phyloP scores from a whole-genome alignment of 2,329 filamentous ascomycete genomes.

The Ceratocystiopsis minuta region DNA sequence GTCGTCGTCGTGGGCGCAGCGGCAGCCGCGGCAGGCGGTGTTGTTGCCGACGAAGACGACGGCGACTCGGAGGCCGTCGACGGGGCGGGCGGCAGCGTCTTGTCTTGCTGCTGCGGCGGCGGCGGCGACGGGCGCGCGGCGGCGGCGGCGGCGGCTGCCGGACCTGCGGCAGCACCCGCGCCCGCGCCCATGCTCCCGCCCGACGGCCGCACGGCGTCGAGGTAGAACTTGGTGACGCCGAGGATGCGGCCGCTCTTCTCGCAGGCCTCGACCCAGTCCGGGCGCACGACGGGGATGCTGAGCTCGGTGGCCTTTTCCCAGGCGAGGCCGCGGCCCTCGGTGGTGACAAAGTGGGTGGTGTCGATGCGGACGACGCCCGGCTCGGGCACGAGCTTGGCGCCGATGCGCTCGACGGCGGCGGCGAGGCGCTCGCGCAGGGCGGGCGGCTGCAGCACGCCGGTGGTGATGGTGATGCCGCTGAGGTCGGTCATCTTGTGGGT shows the following conservation, averaged over 20 bases:
- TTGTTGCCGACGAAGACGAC: not conserved
- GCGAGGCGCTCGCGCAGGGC: constrained; percentile 54
- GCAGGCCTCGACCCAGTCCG: constrained; percentile 96
- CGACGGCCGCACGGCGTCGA: constrained; percentile 50
- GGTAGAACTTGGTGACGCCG: constrained; percentile 86
- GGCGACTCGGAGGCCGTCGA: not conserved
- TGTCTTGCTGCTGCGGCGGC: constrained; percentile 8
- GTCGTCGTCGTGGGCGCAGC: too few relatives aligned
- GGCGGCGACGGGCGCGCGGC: constrained; percentile 2
- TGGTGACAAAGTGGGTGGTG: constrained; percentile 96
- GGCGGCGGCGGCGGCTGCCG: constrained; percentile 1
- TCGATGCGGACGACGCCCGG: constrained; percentile 75
- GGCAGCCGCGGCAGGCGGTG: too few relatives aligned
- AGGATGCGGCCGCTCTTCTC: constrained; percentile 84
- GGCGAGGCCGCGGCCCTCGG: constrained; percentile 68
- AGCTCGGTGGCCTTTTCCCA: constrained; percentile 97
- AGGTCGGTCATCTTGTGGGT: constrained; percentile 99
- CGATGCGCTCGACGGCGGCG: constrained; percentile 68
- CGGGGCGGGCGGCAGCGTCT: constrained; percentile 3
- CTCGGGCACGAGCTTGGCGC: constrained; percentile 57
- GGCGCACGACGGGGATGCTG: constrained; percentile 92
- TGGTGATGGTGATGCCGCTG: constrained; percentile 84
- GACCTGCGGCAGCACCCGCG: not conserved
- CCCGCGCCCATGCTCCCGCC: constrained; percentile 8
- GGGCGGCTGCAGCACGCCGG: constrained; percentile 57